phyloP scores from a whole-genome alignment of 148 eudicot genomes.

The Nyssa sinensis region DNA sequence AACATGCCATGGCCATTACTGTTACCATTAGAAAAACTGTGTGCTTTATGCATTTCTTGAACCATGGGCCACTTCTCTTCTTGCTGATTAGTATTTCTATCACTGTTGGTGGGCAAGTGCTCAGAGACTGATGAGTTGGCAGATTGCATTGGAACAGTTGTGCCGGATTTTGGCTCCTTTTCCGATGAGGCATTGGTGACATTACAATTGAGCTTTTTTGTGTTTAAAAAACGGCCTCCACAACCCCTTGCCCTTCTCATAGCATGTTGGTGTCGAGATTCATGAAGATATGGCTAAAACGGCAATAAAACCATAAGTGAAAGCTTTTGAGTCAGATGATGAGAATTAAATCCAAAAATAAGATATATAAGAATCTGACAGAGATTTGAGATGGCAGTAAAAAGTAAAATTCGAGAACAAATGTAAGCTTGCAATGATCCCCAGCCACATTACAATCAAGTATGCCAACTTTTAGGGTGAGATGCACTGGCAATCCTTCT shows the following conservation, averaged over 20 bases:
- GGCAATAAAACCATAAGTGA: not conserved
- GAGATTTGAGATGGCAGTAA: not conserved
- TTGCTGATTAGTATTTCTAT: slow-evolving; percentile 22
- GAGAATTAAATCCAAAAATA: not conserved
- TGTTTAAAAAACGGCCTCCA: slow-evolving; percentile 74
- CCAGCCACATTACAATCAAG: too few relatives aligned
- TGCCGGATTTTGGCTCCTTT: slow-evolving; percentile 18
- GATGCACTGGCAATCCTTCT: too few relatives aligned
- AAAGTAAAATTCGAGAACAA: not conserved
- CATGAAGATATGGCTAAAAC: slow-evolving; percentile 74
- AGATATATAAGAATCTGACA: not conserved
- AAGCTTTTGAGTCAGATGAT: not conserved
- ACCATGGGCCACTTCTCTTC: slow-evolving; percentile 13
- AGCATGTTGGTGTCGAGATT: slow-evolving; percentile 76
- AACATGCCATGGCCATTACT: slow-evolving; percentile 24
- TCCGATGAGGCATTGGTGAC: slow-evolving; percentile 28
- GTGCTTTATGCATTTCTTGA: slow-evolving; percentile 25
- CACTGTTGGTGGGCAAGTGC: slow-evolving; percentile 16
- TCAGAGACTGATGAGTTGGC: slow-evolving; percentile 35
- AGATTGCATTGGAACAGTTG: slow-evolving; percentile 21
- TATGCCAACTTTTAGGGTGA: not conserved
- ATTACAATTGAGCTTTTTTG: slow-evolving; percentile 49
- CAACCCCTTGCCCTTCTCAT: slow-evolving; percentile 74
- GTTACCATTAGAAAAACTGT: slow-evolving; percentile 21
- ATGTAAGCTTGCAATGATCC: not conserved